Base-by-base conservation (phyloP, 2,329 filamentous ascomycete species). In the Aspergillus chevalieri region DNA sequence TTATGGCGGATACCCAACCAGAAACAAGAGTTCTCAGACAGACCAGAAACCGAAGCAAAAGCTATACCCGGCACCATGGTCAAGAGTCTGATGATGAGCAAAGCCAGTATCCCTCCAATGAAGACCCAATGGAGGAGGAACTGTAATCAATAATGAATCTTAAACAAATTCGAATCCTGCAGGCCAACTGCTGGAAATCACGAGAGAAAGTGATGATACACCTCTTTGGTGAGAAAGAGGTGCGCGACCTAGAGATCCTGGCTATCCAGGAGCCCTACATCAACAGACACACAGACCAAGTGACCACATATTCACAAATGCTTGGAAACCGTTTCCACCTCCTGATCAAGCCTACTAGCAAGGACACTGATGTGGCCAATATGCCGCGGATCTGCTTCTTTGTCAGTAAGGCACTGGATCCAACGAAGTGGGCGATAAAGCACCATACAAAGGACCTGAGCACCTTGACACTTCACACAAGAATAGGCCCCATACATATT, bases 301-400 rank as follows among this genome's bases (percentile, higher is more conserved):
- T 52, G 14, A 38, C 36, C n/a, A 52, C 43, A 8, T 48, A 51
- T 36, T 48, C 46, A 19, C 46, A 44, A 15, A 42, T 42, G 8
- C 42, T 51, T 2, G 39, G 49, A 38, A 24, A 34, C 34, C 45
- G 34, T 0, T 47, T 47, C 26, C 34, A 50, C 17, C 17, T 48
- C 15, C 41, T 48, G 10, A 28, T 44, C 6, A 24, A 22, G 30
- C 47, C 47, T 19, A 43, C 28, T 22, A 21, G 26, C 9, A 44
- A 36, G 22, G 6, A n/a, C 12, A 19, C 14, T 39, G 8, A 39
- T 19, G 36, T 14, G n/a, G 33, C 41, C 4, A 10, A 44, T 19
- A 30, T 39, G n/a, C 49, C 58, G 6, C 43, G 56, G 47, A 52
- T 59, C 10, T 64, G 52, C 47, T 59, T 61, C 45, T 63, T 60